Conservation (phyloP, 1,139 yeast species). For the Geotrichum bryndzae region DNA sequence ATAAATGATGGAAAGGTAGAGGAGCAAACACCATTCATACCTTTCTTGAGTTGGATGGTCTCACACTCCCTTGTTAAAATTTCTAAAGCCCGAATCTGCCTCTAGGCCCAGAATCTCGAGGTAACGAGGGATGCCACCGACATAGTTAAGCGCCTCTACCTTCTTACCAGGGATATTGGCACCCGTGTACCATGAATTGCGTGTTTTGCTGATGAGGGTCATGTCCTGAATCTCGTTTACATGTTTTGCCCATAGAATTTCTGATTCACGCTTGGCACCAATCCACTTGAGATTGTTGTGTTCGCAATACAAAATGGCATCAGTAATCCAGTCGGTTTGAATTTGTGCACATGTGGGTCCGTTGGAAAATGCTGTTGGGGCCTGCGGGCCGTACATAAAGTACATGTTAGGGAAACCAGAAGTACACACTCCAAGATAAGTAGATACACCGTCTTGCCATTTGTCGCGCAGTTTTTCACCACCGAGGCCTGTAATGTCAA, state of each 20-base stretch:
- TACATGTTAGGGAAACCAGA: slow-evolving; percentile 31
- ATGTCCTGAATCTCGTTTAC: slow-evolving; percentile 14
- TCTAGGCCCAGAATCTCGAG: slow-evolving; percentile 15
- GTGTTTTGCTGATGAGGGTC: slow-evolving; percentile 10
- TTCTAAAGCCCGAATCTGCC: slow-evolving; percentile 16
- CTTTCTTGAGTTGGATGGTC: not conserved
- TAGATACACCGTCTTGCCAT: slow-evolving; percentile 28
- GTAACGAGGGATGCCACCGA: slow-evolving; percentile 27
- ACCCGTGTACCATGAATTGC: slow-evolving; percentile 31
- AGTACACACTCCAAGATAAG: slow-evolving; percentile 28
- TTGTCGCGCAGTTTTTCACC: slow-evolving; percentile 25
- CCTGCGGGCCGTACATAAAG: slow-evolving; percentile 33
- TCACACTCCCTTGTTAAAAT: slow-evolving; percentile 11
- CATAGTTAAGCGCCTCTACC: slow-evolving; percentile 27
- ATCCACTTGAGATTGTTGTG: slow-evolving; percentile 19
- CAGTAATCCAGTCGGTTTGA: slow-evolving; percentile 27
- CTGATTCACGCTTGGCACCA: slow-evolving; percentile 16
- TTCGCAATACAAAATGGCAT: slow-evolving; percentile 20
- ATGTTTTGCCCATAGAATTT: slow-evolving; percentile 14
- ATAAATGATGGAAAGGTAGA: no score
- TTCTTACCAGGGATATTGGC: slow-evolving; percentile 30
- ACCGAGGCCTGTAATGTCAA: slow-evolving; percentile 24
- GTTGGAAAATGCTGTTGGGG: slow-evolving; percentile 32
- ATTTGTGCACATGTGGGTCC: slow-evolving; percentile 31
- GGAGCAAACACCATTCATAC: not conserved